Conservation (phyloP, 306 rosid genomes). For the Cucumis hystrix region DNA sequence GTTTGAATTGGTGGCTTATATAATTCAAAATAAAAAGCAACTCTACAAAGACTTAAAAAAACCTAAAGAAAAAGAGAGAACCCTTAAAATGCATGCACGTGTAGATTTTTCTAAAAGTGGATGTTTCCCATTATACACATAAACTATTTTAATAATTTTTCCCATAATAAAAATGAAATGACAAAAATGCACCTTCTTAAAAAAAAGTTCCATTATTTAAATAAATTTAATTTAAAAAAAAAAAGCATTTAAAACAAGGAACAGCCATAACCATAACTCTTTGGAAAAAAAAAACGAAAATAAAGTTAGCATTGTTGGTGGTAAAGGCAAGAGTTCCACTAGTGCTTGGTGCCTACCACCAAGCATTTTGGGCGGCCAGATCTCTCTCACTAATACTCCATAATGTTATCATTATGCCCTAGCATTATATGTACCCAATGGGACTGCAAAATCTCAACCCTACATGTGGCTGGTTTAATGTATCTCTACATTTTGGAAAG, state of each 20-base stretch:
- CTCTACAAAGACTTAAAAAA: not conserved
- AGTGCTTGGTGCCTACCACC: slow-evolving; percentile 3
- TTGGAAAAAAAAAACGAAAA: slow-evolving; percentile 8
- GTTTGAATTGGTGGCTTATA: not conserved
- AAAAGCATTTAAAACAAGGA: not conserved
- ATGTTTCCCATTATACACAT: not conserved
- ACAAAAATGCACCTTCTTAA: not conserved
- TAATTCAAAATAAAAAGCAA: not conserved
- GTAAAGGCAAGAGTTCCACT: slow-evolving; percentile 65
- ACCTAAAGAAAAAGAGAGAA: not conserved
- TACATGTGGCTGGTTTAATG: not conserved
- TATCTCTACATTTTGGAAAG: not conserved
- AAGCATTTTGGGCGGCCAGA: slow-evolving; percentile 1
- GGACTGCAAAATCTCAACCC: slow-evolving; percentile 1
- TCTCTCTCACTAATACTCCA: not conserved
- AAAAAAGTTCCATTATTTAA: not conserved
- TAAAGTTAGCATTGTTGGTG: slow-evolving; percentile 47
- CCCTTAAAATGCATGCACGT: slow-evolving; percentile 8
- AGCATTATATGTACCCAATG: not conserved
- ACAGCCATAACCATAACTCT: not conserved
- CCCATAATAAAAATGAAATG: not conserved
- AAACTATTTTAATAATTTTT: not conserved
- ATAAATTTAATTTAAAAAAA: not conserved
- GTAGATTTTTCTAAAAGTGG: slow-evolving; percentile 8
- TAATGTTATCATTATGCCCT: slow-evolving; percentile 1